Evolutionary conservation across 148 eudicot genomes (phyloP).

Genomic region (Arbutus unedo): DNA sequence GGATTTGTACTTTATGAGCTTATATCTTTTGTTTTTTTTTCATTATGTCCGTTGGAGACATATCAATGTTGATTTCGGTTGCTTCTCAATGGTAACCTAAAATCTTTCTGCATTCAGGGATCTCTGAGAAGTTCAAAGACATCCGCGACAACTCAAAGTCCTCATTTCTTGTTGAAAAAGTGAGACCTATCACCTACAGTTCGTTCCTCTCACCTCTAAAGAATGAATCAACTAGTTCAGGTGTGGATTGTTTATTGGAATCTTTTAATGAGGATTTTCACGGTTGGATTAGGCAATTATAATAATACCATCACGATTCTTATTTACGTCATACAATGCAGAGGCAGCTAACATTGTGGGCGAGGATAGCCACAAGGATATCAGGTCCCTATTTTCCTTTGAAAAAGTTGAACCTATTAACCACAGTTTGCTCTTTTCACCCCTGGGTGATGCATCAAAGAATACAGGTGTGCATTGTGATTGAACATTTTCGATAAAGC

Average conservation of each 20-base stretch:
- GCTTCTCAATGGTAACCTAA: not conserved
- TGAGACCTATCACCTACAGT: slow-evolving; percentile 13
- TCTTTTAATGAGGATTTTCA: not conserved
- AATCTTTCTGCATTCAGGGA: slow-evolving; percentile 28
- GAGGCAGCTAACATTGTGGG: slow-evolving; percentile 22
- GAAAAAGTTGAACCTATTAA: slow-evolving; percentile 29
- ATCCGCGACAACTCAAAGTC: slow-evolving; percentile 20
- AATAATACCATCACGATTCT: not conserved
- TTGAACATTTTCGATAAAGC: not conserved
- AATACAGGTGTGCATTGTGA: slow-evolving; percentile 39
- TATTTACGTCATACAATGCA: slow-evolving; percentile 22
- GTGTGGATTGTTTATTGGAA: slow-evolving; percentile 12
- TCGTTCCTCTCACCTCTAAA: slow-evolving; percentile 25
- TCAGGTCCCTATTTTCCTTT: slow-evolving; percentile 22
- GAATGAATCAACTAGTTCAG: slow-evolving; percentile 20
- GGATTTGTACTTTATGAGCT: not conserved
- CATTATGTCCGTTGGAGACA: not conserved
- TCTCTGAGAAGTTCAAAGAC: slow-evolving; percentile 2
- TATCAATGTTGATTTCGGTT: not conserved
- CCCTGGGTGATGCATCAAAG: slow-evolving; percentile 28
- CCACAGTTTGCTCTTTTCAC: slow-evolving; percentile 30
- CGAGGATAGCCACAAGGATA: slow-evolving; percentile 9
- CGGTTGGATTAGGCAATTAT: not conserved
- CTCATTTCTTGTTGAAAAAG: slow-evolving; percentile 23
- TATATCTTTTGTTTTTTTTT: not conserved